phyloP scores from a whole-genome alignment of 2,329 filamentous ascomycete species.

The Phialocephala subalpina region DNA sequence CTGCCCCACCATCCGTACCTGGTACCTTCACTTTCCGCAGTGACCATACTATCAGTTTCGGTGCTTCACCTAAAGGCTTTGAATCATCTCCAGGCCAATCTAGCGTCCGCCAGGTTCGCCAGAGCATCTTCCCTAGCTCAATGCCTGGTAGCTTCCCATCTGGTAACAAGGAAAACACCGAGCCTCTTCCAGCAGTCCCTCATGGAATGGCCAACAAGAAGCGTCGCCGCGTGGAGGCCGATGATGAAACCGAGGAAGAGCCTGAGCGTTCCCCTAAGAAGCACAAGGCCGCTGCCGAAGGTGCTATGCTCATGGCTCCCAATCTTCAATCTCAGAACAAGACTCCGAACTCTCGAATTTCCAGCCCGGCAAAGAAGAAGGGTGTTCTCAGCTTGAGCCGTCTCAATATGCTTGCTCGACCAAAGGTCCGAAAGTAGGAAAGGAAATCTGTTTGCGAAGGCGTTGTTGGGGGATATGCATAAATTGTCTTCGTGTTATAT shows the following conservation, averaged over 20 bases:
- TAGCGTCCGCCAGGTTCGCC: conserved; percentile 66
- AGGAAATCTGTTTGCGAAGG: neutral
- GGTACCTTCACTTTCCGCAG: conserved; percentile 72
- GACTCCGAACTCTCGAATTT: conserved; percentile 40
- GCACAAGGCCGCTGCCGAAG: conserved; percentile 50
- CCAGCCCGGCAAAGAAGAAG: conserved; percentile 61
- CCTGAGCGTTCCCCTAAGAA: conserved; percentile 65
- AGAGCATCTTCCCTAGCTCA: conserved; percentile 53
- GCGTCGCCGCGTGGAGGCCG: conserved; percentile 63
- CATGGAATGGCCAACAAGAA: conserved; percentile 74
- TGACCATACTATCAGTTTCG: conserved; percentile 70
- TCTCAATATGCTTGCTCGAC: conserved; percentile 67
- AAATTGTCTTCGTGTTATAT: conserved; percentile 16
- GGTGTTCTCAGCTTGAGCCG: conserved; percentile 62
- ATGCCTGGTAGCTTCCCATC: conserved; percentile 67
- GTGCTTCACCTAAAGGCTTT: conserved; percentile 56
- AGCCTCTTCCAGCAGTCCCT: conserved; percentile 54
- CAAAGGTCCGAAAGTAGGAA: conserved; percentile 61
- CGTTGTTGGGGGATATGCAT: neutral
- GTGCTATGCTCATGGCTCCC: conserved; percentile 41
- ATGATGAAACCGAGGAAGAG: conserved; percentile 62
- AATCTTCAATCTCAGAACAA: conserved; percentile 41
- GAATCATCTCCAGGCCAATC: conserved; percentile 65
- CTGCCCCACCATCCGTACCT: conserved; percentile 50
- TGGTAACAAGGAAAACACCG: conserved; percentile 62